Percentiles rank a stretch among this genome's conserved stretches.
phyloP scores from a whole-genome alignment of 805 yeast species.

The Ogataea ganodermae region DNA sequence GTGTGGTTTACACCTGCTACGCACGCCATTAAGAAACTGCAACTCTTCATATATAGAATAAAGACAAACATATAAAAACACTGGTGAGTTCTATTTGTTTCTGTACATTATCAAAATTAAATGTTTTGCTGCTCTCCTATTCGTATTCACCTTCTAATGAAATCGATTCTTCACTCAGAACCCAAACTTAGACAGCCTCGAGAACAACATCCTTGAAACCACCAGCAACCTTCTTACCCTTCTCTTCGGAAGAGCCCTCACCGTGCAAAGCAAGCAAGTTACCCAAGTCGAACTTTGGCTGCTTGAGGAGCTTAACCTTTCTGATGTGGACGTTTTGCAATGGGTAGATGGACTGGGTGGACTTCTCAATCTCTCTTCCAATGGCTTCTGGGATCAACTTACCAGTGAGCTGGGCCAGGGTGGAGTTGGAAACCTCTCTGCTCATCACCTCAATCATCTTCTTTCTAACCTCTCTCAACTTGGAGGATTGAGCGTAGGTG shows the following conservation, averaged over 20 bases:
- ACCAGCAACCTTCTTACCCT: conserved; percentile 92
- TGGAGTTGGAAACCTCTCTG: conserved; percentile 92
- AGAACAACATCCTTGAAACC: conserved; percentile 99
- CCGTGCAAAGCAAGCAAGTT: conserved; percentile 96
- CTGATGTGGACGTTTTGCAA: conserved; percentile 98
- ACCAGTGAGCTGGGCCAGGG: conserved; percentile 94
- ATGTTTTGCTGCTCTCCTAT: conserved; percentile 2
- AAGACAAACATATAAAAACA: not conserved
- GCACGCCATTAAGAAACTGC: too few species aligned
- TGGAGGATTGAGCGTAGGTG: conserved; percentile 96
- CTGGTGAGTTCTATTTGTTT: conserved; percentile 5
- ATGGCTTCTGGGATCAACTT: conserved; percentile 98
- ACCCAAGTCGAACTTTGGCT: conserved; percentile 98
- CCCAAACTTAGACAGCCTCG: conserved; percentile 78
- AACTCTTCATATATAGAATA: not conserved
- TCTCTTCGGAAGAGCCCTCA: conserved; percentile 90
- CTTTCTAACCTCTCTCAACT: conserved; percentile 96
- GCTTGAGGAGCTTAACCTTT: conserved; percentile 97
- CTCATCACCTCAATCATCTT: conserved; percentile 95
- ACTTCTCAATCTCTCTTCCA: conserved; percentile 97
- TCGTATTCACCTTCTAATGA: not conserved
- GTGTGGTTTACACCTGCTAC: too few species aligned
- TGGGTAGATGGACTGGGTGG: conserved; percentile 93
- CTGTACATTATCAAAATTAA: conserved; percentile 7
- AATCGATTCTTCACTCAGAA: not conserved